Percentiles rank a stretch among this genome's conserved stretches.
phyloP scores from a whole-genome alignment of 495 filamentous ascomycete genomes.

The Daldinia decipiens region DNA sequence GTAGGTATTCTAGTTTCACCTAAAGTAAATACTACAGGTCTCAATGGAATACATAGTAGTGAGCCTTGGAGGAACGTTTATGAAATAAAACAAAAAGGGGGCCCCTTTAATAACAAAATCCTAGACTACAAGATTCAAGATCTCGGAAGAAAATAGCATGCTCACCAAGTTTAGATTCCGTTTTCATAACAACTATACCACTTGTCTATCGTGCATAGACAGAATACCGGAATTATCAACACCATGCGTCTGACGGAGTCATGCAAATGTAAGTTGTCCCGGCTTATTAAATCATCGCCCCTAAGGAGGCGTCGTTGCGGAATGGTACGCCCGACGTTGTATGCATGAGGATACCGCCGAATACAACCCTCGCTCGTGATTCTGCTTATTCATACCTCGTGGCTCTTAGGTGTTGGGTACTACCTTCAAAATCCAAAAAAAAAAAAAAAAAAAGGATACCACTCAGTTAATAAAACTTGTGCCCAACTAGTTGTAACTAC shows the following conservation, averaged over 20 bases:
- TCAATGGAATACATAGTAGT: no score
- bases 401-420: not conserved
- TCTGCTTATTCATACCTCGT: conserved; percentile 3
- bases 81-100: no score
- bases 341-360: conserved; percentile 8
- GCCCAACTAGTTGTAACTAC: not conserved
- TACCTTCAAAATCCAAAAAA: not conserved
- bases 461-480: not conserved
- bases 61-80: no score
- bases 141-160: no score
- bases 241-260: not conserved
- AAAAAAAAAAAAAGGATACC: no score
- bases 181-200: not conserved
- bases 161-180: no score
- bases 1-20: no score
- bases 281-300: not conserved
- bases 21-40: no score
- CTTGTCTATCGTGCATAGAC: not conserved
- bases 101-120: no score
- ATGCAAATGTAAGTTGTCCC: not conserved
- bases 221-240: not conserved
- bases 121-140: no score
- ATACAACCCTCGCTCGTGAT: conserved; percentile 7
- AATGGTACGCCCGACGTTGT: not conserved
- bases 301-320: not conserved